These are phyloP conservation scores for Suillus occidentalis DNA, from an alignment of 768 basidiomycete genomes.

Conservation along the genomic window DNA sequence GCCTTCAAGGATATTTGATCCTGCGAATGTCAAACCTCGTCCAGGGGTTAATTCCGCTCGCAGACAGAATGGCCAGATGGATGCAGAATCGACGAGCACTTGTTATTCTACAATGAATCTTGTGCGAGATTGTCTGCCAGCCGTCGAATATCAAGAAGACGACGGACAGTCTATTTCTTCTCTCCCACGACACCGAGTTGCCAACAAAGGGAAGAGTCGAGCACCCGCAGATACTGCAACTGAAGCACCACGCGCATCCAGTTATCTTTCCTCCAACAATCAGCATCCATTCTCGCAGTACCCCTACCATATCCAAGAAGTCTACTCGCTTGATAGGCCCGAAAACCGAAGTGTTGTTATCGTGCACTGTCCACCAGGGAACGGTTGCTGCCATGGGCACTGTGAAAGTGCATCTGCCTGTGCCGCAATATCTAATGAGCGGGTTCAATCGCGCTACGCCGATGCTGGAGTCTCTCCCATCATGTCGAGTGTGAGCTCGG, in stretches of 20 bases:
- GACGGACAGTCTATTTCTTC: neutral
- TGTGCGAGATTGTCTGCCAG: neutral
- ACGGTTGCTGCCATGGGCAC: neutral
- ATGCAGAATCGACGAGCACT: neutral
- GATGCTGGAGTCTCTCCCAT: conserved; percentile 31
- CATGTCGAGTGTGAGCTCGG: conserved; percentile 6
- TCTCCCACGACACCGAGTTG: neutral
- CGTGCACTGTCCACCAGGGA: conserved; percentile 1
- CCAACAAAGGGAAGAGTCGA: neutral
- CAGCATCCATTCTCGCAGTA: neutral
- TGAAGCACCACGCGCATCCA: neutral
- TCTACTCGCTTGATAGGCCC: neutral
- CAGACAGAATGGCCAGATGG: neutral
- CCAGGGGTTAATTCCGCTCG: conserved; percentile 11
- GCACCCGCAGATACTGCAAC: neutral
- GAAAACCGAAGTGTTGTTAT: neutral
- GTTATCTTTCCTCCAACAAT: neutral
- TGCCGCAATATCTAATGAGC: neutral
- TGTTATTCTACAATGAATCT: neutral
- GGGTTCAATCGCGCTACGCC: conserved; percentile 19
- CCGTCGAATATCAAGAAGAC: neutral
- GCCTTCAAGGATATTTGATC: conserved; percentile 23
- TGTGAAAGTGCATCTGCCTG: neutral
- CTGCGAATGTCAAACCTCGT: conserved; percentile 25
- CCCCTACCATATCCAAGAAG: conserved; percentile 2